Evolutionary conservation across 306 rosid genomes (phyloP).

Genomic region (Trichosanthes truncata): DNA sequence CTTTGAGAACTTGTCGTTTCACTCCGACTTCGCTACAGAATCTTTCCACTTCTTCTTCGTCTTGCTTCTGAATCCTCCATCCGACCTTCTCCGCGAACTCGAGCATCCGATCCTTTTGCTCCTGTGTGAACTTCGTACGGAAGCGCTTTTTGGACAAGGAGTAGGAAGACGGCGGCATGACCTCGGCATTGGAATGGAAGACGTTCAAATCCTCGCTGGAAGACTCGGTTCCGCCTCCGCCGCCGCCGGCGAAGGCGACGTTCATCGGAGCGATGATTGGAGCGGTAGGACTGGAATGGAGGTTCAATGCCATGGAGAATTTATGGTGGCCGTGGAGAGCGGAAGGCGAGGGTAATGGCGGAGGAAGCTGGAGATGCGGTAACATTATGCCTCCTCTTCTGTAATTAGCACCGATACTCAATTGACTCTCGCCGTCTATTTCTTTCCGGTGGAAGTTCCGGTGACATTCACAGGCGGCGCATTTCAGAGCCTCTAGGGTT

Average conservation of each 20-base stretch:
- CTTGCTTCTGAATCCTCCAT: constrained; percentile 46
- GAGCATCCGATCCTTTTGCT: constrained; percentile 37
- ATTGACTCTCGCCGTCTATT: constrained; percentile 31
- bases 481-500: constrained; percentile 36
- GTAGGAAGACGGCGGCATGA: constrained; percentile 10
- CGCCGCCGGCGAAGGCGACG: constrained; percentile 30
- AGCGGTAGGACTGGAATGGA: constrained; percentile 11
- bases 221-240: constrained; percentile 23
- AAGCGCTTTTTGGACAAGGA: constrained; percentile 29
- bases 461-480: constrained; percentile 48
- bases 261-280: constrained; percentile 38
- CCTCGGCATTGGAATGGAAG: constrained; percentile 19
- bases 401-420: constrained; percentile 17
- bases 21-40: constrained; percentile 40
- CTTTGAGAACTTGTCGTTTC: constrained; percentile 37
- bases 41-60: constrained; percentile 34
- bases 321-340: constrained; percentile 23
- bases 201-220: constrained; percentile 43
- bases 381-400: constrained; percentile 28
- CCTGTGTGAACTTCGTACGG: constrained; percentile 38
- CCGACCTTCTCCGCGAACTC: constrained; percentile 42
- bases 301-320: constrained; percentile 21
- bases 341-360: constrained; percentile 23
- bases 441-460: constrained; percentile 46
- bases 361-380: constrained; percentile 36